Percentiles rank a stretch among this genome's conserved stretches.
Conservation (phyloP, 2,329 filamentous ascomycete genomes). For the Talaromyces albobiverticillius region DNA sequence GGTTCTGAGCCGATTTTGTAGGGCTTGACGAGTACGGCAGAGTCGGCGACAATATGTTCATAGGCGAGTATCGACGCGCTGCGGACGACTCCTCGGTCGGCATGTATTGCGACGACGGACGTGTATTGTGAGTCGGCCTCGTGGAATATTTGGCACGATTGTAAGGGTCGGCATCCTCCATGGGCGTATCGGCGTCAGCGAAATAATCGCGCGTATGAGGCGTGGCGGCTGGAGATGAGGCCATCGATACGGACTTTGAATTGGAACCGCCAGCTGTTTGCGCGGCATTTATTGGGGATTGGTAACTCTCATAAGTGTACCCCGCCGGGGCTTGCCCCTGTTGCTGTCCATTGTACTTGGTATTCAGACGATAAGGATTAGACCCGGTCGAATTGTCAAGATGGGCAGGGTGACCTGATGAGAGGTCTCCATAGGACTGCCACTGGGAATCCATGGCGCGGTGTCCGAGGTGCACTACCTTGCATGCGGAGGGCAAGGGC, state of each 20-base stretch:
- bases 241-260: constrained; percentile 52
- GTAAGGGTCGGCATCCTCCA: constrained; percentile 89
- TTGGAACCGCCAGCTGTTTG: constrained; percentile 37
- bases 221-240: constrained; percentile 59
- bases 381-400: constrained; percentile 56
- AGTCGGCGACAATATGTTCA: constrained; percentile 81
- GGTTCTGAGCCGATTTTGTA: constrained; percentile 48
- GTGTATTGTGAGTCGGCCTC: constrained; percentile 68
- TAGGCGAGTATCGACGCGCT: constrained; percentile 90
- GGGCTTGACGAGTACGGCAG: constrained; percentile 71
- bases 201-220: constrained; percentile 62
- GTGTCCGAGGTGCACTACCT: constrained; percentile 12
- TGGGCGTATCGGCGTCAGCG: constrained; percentile 71
- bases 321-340: constrained; percentile 53
- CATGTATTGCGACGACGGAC: constrained; percentile 70
- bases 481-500: constrained; percentile 13
- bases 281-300: constrained; percentile 38
- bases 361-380: constrained; percentile 49
- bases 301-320: constrained; percentile 69
- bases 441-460: constrained; percentile 58
- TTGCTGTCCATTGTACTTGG: constrained; percentile 47
- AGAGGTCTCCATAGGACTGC: constrained; percentile 63
- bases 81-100: constrained; percentile 75
- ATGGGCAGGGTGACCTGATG: constrained; percentile 61
- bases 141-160: constrained; percentile 82